These are phyloP conservation scores for Bruguiera hainesii DNA, from an alignment of 441 rosid genomes.

Conservation along the genomic window DNA sequence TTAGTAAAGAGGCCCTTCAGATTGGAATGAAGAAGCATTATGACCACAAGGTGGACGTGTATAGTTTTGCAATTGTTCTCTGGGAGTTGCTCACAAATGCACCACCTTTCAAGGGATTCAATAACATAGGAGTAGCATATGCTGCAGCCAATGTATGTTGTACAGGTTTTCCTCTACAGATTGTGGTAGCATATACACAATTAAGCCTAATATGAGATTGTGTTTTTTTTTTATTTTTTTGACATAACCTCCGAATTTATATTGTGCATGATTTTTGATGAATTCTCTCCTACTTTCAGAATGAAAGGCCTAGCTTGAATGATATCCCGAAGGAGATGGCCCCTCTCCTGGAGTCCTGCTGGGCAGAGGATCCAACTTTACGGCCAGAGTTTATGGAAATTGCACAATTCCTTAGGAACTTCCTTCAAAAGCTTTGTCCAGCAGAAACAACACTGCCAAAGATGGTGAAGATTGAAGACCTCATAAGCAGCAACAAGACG, in stretches of 20 bases:
- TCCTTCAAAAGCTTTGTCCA: conserved; percentile 22
- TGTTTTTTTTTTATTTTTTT: not conserved
- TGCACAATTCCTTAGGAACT: conserved; percentile 20
- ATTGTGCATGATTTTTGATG: not conserved
- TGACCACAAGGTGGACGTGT: conserved; percentile 75
- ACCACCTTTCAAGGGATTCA: conserved; percentile 41
- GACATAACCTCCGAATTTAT: not conserved
- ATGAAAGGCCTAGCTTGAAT: conserved; percentile 49
- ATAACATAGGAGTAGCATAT: conserved; percentile 31
- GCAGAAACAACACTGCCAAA: conserved; percentile 15
- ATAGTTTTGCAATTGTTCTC: conserved; percentile 59
- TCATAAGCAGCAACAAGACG: not conserved
- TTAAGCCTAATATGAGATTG: no score
- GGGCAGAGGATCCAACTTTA: conserved; percentile 44
- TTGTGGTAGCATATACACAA: not conserved
- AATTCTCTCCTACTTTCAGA: conserved; percentile 32
- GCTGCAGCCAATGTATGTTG: conserved; percentile 39
- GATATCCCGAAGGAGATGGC: conserved; percentile 36
- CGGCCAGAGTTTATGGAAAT: conserved; percentile 62
- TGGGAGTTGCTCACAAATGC: conserved; percentile 66
- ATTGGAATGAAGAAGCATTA: conserved; percentile 55
- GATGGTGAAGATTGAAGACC: conserved; percentile 11
- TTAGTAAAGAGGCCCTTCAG: conserved; percentile 40
- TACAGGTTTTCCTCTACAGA: not conserved
- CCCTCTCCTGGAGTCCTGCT: conserved; percentile 49